phyloP scores from a whole-genome alignment of 192 early-diverging fungal genomes.

The Backusella sp. region DNA sequence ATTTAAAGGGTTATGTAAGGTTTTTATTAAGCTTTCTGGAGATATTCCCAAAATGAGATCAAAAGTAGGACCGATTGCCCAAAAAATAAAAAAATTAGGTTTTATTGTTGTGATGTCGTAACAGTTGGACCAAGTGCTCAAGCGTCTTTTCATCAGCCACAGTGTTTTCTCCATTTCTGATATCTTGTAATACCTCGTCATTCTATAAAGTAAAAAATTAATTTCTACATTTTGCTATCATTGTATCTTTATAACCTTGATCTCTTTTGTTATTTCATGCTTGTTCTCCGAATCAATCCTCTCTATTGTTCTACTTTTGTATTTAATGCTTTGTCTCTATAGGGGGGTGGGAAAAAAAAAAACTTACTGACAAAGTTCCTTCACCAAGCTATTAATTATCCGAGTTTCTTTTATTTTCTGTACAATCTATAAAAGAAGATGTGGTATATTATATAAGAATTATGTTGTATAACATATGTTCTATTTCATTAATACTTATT shows the following conservation, averaged over 20 bases:
- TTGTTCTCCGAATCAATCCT: background rate
- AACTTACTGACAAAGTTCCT: conserved; percentile 5
- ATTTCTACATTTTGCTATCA: background rate
- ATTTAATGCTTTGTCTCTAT: background rate
- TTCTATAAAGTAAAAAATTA: background rate
- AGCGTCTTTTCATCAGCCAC: conserved; percentile 2
- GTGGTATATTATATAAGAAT: background rate
- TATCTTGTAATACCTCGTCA: background rate
- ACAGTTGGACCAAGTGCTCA: background rate
- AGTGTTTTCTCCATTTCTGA: background rate
- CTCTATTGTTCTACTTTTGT: background rate
- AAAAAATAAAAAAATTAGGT: background rate
- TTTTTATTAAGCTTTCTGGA: no score
- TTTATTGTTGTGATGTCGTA: background rate
- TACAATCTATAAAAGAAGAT: background rate
- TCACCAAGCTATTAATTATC: background rate
- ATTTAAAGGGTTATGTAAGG: no score
- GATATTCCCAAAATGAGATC: no score
- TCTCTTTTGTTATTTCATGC: background rate
- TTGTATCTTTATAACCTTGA: background rate
- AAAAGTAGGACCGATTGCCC: background rate
- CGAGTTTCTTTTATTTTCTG: background rate
- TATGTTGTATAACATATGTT: background rate
- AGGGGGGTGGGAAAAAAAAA: background rate
- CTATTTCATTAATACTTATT: background rate